Conservation (phyloP, 768 basidiomycete genomes). For the Trametes cinnabarina region DNA sequence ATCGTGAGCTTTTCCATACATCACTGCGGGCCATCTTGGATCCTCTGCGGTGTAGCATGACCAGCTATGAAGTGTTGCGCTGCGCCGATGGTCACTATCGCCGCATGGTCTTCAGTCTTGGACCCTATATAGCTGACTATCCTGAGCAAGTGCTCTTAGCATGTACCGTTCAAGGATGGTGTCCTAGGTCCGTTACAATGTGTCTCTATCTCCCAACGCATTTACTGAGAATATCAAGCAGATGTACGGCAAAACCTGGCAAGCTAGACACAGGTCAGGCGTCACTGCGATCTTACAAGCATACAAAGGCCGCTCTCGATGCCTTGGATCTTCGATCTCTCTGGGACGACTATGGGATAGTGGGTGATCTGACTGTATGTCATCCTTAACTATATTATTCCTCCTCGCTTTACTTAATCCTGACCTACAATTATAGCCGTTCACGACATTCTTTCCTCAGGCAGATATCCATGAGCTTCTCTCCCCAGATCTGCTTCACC, state of each 20-base stretch:
- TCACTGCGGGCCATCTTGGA: neutral
- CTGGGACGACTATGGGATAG: constrained; percentile 11
- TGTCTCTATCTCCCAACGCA: too few species aligned
- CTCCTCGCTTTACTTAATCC: too few species aligned
- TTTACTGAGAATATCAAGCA: too few species aligned
- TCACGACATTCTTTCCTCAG: neutral
- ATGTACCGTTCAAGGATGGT: constrained; percentile 24
- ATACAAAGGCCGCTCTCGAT: neutral
- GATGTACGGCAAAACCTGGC: constrained; percentile 10
- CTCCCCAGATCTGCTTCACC: constrained; percentile 22
- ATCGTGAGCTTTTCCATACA: neutral
- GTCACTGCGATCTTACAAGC: neutral
- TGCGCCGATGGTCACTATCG: constrained; percentile 30
- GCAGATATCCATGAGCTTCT: constrained; percentile 25
- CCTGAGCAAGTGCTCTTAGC: constrained; percentile 30
- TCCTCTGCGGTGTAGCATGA: constrained; percentile 1
- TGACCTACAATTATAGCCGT: too few species aligned
- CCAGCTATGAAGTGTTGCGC: neutral
- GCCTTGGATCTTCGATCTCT: neutral
- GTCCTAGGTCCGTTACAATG: constrained; percentile 22
- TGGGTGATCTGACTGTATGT: constrained; percentile 7
- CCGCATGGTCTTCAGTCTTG: constrained; percentile 28
- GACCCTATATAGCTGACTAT: constrained; percentile 34
- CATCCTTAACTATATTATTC: too few species aligned
- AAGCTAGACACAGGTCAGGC: constrained; percentile 3